These are phyloP conservation scores for Musa schizocarpa DNA, from an alignment of 176 grass and related monocot species.

Conservation along the genomic window DNA sequence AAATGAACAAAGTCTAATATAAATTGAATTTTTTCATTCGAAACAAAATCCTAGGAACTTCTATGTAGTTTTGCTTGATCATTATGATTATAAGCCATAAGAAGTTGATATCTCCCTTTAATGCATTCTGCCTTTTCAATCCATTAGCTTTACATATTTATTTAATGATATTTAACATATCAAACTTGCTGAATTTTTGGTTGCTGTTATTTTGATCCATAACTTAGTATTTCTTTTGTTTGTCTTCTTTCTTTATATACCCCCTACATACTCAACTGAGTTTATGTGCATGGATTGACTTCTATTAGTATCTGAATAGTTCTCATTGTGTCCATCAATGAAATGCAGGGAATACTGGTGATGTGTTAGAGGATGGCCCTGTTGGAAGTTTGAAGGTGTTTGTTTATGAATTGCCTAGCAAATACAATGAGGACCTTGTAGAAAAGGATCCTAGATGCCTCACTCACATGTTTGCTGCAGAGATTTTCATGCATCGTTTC, in stretches of 20 bases:
- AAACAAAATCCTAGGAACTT: no score
- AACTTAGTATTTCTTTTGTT: no score
- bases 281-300: neutral
- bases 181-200: no score
- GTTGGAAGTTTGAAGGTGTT: constrained; percentile 69
- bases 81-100: no score
- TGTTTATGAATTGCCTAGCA: constrained; percentile 53
- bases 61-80: no score
- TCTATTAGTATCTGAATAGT: neutral
- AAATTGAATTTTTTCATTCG: no score
- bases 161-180: no score
- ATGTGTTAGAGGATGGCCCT: constrained; percentile 65
- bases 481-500: constrained; percentile 73
- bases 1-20: no score
- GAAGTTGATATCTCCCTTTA: no score
- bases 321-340: neutral
- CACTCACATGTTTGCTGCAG: constrained; percentile 66
- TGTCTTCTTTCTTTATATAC: neutral
- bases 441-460: constrained; percentile 59
- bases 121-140: no score
- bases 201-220: no score
- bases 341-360: constrained; percentile 45
- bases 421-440: constrained; percentile 66
- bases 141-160: no score
- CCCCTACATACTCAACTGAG: neutral